These are phyloP conservation scores for Trametes sp. DNA, from an alignment of 1,284 basidiomycete species.

Conservation along the genomic window DNA sequence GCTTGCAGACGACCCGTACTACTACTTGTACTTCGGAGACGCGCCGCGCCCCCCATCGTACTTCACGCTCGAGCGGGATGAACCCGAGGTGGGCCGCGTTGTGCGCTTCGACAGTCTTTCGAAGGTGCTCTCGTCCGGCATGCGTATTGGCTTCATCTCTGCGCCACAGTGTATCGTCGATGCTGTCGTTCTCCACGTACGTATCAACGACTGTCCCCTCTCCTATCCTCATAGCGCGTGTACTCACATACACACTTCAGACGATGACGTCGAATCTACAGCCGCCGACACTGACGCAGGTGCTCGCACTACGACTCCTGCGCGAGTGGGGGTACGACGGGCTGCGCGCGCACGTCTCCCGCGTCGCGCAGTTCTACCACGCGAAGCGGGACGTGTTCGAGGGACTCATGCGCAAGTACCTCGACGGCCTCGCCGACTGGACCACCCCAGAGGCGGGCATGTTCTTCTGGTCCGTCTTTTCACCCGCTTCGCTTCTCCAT, in stretches of 20 bases:
- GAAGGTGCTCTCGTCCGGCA: conserved; percentile 87
- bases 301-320: conserved; percentile 75
- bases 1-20: conserved; percentile 78
- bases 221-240: background rate
- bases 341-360: conserved; percentile 77
- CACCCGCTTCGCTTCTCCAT: conserved; percentile 25
- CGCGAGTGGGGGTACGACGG: conserved; percentile 82
- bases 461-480: conserved; percentile 82
- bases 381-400: conserved; percentile 85
- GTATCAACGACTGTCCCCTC: no score
- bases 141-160: conserved; percentile 83
- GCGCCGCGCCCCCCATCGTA: conserved; percentile 75
- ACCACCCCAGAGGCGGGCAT: conserved; percentile 87
- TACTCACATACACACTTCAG: conserved; percentile 10
- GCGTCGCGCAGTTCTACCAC: conserved; percentile 83
- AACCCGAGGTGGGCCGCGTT: conserved; percentile 75
- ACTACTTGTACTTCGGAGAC: conserved; percentile 74
- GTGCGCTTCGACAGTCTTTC: conserved; percentile 89
- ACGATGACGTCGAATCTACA: conserved; percentile 69
- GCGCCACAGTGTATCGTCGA: conserved; percentile 80
- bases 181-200: conserved; percentile 77
- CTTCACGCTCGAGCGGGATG: conserved; percentile 76
- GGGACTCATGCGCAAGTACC: conserved; percentile 73
- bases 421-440: conserved; percentile 86
- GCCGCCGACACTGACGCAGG: conserved; percentile 80